These are phyloP conservation scores for Calonectria crousiana DNA, from an alignment of 2,329 filamentous ascomycete genomes.

Conservation along the genomic window DNA sequence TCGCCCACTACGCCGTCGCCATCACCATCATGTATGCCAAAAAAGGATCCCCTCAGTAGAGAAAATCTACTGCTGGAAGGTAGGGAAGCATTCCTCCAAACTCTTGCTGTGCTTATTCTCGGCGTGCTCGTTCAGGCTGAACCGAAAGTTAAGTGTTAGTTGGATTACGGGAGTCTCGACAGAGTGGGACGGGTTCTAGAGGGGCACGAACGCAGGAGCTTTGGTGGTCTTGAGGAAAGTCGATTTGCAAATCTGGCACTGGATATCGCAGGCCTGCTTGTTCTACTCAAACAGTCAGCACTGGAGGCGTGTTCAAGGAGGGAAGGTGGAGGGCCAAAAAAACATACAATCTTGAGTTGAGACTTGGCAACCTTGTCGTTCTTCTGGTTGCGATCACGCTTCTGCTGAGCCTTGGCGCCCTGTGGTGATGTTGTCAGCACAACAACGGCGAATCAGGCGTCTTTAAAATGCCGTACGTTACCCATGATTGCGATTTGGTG, in stretches of 20 bases:
- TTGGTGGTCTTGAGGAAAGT: slow-evolving; percentile 85
- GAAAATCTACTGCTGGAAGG: slow-evolving; percentile 46
- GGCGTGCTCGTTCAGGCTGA: slow-evolving; percentile 77
- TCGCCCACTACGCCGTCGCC: slow-evolving; percentile 23
- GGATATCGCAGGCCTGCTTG: slow-evolving; percentile 79
- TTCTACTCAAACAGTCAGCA: slow-evolving; percentile 63
- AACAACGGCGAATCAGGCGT: slow-evolving; percentile 3
- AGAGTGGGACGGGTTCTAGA: neutral
- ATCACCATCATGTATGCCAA: slow-evolving; percentile 8
- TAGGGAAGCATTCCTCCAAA: slow-evolving; percentile 78
- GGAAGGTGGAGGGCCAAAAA: neutral
- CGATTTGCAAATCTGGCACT: slow-evolving; percentile 81
- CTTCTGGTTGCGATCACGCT: slow-evolving; percentile 79
- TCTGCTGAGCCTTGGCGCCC: slow-evolving; percentile 77
- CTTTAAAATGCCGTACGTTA: slow-evolving; percentile 46
- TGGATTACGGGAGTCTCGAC: neutral
- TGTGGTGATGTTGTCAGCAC: slow-evolving; percentile 46
- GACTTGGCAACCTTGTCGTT: slow-evolving; percentile 71
- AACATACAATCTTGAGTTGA: slow-evolving; percentile 75
- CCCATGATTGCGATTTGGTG: slow-evolving; percentile 46
- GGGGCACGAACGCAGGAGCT: slow-evolving; percentile 71
- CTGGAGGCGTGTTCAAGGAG: neutral
- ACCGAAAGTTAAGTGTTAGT: slow-evolving; percentile 25
- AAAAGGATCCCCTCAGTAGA: neutral
- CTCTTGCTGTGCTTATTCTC: slow-evolving; percentile 82